Evolutionary conservation across 2,329 filamentous ascomycete species (phyloP).

Genomic region (Fusarium burgessii): DNA sequence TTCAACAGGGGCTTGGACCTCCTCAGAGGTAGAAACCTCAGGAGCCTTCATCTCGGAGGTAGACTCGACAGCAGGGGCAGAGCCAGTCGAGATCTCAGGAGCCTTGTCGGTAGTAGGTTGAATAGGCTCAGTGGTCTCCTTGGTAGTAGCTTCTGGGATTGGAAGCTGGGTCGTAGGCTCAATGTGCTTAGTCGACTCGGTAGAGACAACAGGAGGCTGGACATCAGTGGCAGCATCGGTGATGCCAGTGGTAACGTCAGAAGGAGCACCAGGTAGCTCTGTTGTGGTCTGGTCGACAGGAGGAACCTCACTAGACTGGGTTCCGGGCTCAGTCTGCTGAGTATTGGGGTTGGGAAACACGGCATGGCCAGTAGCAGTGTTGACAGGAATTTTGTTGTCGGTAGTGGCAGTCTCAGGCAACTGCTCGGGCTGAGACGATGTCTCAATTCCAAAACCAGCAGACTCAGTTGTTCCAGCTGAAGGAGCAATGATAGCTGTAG

Average conservation of each 20-base stretch:
- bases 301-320: background rate
- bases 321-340: background rate
- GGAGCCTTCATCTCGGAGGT: background rate
- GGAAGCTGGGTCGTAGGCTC: background rate
- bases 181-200: background rate
- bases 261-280: fast-evolving
- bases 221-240: background rate
- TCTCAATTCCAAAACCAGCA: background rate
- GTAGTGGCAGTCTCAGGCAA: background rate
- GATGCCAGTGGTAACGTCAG: fast-evolving
- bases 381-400: background rate
- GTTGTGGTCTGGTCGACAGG: background rate
- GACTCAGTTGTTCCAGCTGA: background rate
- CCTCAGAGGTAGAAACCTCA: background rate
- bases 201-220: background rate
- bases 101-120: background rate
- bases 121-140: background rate
- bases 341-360: background rate
- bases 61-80: background rate
- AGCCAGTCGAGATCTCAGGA: background rate
- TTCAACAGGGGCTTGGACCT: background rate
- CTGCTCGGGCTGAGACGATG: background rate
- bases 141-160: background rate
- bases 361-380: background rate
- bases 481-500: background rate